Evolutionary conservation across 2,329 filamentous ascomycete species (phyloP), one percentile per base, ranked within the genome.

Genomic region (Alternaria alternata): DNA sequence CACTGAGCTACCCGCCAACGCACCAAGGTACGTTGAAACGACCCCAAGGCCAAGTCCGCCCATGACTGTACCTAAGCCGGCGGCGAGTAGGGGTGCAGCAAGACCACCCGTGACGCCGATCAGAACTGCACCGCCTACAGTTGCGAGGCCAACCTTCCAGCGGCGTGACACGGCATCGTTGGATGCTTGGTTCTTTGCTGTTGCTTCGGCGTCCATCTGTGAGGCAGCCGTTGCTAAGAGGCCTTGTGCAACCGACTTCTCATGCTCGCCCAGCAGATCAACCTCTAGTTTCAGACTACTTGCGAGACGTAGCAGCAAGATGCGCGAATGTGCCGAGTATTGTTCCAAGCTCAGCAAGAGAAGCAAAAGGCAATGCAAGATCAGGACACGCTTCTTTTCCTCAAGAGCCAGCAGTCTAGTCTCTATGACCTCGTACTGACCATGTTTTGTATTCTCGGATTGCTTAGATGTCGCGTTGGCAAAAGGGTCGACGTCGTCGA

Each of bases 111-210:
- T 96, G 7, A 91, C 86, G 8, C 88, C 88, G 20, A 97, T 93
- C 2, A 96, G 81, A 0, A 91, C 91, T 2, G 94, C 94, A 9
- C 94, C 94, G 0, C 92, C 93, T 0, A 95, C 92, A 6, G 91
- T 92, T 0, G 93, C 94, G 30, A 97, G 83, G 0, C 93, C 93
- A 28, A 97, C 92, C 74, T 93, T 93, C 86, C 88, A 91, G 71
- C 88, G 88, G 47, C 88, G 84, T 14, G 85, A 78, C 14, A 81
- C 79, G 62, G 88, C 88, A 58, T 85, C 86, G 64, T 91, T 88
- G 51, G 92, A 89, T 1, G 81, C 85, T 58, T 90, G 87, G 72
- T 90, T 91, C 71, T 89, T 87, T 0, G 88, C 87, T 72, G 94
- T 91, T 4, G 89, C 87, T 65, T 93, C 90, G 0, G 90, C 91